phyloP scores from a whole-genome alignment of 768 basidiomycete species.

The Suillus subaureus region DNA sequence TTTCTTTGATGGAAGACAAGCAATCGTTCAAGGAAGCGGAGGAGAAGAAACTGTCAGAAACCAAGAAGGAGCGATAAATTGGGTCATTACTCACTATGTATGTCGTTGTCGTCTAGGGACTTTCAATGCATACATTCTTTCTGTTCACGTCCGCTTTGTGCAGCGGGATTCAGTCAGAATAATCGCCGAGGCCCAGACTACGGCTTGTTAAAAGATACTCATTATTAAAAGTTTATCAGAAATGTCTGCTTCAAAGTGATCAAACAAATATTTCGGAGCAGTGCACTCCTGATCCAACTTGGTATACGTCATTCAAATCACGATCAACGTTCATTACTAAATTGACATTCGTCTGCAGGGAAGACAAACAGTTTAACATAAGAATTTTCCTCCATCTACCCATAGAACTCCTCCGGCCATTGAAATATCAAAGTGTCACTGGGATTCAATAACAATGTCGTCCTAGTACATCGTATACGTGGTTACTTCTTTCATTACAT shows the following conservation, averaged over 20 bases:
- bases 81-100: not conserved
- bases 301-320: not conserved
- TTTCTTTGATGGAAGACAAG: conserved; percentile 75
- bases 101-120: not conserved
- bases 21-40: conserved; percentile 22
- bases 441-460: conserved; percentile 19
- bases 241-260: not conserved
- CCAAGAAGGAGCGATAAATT: conserved; percentile 57
- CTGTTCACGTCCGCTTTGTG: not conserved
- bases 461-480: conserved; percentile 30
- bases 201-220: not conserved
- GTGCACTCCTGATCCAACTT: not conserved
- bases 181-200: not conserved
- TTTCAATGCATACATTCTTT: not conserved
- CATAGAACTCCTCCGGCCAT: not conserved
- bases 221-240: not conserved
- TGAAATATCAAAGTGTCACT: not conserved
- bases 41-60: conserved; percentile 34
- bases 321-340: not conserved
- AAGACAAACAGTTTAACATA: not conserved
- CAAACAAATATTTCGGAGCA: not conserved
- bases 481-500: conserved; percentile 20
- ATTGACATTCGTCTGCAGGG: not conserved
- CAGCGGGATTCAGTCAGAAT: not conserved
- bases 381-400: not conserved